These are phyloP conservation scores for Paramyrothecium sp. DNA, from an alignment of 2,329 filamentous ascomycete species.

Conservation along the genomic window DNA sequence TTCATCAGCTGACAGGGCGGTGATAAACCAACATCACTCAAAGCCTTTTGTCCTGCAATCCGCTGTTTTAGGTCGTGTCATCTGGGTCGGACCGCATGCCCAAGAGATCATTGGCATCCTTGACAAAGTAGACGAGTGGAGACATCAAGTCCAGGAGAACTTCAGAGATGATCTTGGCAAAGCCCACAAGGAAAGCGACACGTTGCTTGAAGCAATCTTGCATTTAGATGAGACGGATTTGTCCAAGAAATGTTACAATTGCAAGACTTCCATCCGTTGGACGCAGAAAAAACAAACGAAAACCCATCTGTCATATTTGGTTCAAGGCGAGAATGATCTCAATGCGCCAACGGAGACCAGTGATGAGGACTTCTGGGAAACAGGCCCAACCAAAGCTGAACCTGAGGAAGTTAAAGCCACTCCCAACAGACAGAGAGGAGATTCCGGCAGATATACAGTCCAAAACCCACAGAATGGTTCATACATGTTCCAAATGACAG, in stretches of 20 bases:
- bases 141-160: slow-evolving; percentile 1
- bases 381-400: neutral
- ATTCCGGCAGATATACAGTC: neutral
- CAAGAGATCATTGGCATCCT: slow-evolving; percentile 6
- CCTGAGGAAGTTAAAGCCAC: neutral
- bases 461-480: neutral
- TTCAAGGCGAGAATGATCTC: no score
- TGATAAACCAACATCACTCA: neutral
- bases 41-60: slow-evolving; percentile 2
- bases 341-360: no score
- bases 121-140: slow-evolving; percentile 5
- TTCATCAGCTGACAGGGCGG: neutral
- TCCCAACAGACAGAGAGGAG: neutral
- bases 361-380: no score
- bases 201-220: neutral
- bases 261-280: neutral
- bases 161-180: slow-evolving; percentile 1
- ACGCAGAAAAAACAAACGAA: no score
- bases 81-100: slow-evolving; percentile 1
- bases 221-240: neutral
- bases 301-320: no score
- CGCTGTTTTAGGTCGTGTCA: slow-evolving; percentile 1
- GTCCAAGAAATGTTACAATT: neutral
- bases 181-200: neutral
- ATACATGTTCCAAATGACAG: neutral